These are phyloP conservation scores for Prunus yedoensis DNA, from an alignment of 331 rosid species.

Conservation along the genomic window DNA sequence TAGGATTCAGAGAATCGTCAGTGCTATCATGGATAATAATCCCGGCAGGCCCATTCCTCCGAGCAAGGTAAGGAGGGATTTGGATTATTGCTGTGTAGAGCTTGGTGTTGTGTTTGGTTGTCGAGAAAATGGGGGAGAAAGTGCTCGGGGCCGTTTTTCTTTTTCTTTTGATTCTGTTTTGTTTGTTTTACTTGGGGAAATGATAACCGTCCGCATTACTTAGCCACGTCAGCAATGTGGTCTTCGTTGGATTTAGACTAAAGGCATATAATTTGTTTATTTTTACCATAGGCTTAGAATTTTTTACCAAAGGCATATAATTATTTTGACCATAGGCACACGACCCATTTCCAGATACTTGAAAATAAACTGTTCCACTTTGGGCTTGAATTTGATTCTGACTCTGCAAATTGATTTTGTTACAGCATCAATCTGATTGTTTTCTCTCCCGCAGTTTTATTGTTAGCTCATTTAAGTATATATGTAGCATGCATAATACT, in stretches of 20 bases:
- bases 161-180: not conserved
- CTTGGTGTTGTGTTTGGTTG: conserved; percentile 23
- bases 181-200: not conserved
- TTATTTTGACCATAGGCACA: too few species aligned
- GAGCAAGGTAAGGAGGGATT: conserved; percentile 37
- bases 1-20: conserved; percentile 42
- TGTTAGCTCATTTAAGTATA: too few species aligned
- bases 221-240: not conserved
- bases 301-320: too few species aligned
- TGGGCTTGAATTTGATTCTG: too few species aligned
- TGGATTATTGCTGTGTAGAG: not conserved
- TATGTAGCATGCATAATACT: too few species aligned
- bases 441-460: too few species aligned
- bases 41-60: conserved; percentile 66
- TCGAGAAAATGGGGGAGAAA: conserved; percentile 18
- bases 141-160: conserved; percentile 9
- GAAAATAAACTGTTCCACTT: too few species aligned
- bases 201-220: not conserved
- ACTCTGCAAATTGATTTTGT: too few species aligned
- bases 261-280: not conserved
- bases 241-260: conserved; percentile 1
- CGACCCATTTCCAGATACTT: too few species aligned
- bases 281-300: not conserved
- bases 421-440: too few species aligned
- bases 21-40: conserved; percentile 64